Base-by-base conservation (phyloP, 2,329 filamentous ascomycete genomes). In the Ilyonectria mors-panacis region DNA sequence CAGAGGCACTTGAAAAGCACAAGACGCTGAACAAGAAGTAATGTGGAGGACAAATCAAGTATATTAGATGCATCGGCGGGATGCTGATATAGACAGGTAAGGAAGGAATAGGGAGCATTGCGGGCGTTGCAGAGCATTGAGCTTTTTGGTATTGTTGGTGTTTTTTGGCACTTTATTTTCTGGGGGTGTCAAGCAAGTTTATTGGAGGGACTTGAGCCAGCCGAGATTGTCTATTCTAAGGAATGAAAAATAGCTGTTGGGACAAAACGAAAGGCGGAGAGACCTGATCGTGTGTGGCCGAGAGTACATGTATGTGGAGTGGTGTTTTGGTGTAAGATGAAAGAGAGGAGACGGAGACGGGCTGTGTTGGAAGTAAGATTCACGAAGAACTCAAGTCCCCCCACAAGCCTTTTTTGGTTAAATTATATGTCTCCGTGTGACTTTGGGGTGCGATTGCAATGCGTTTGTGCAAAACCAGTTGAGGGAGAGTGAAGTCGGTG, bases 11-110 rank as follows among this genome's bases (percentile, higher is more conserved):
- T 75, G 87, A 89, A 78, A 80, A 84, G 69, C 79, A 88, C 74
- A 90, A 90, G 81, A 78, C 81, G 63, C 83, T 86, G 65, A 89
- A 89, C 74, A 89, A 89, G 78, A 84, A 78, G 75, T 79, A 78
- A 78, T 80, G 67, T 54, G 73, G 70, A 72, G 57, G 67, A 13
- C 44, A 19, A 51, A 63, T 33, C 47, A 59, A 67, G 69, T 76
- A 74, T 75, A 73, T 66, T 74, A 75, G 62, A 73, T 67, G 72
- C 72, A 68, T 59, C 59, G 37, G 47, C 28, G 23, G 13, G 44
- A 68, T 74, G 74, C 68, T 69, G 65, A 69, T 62, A 73, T 76
- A 77, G 75, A 73, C 73, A 74, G 71, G 68, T 71, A 75, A 73
- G 75, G 75, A 59, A 45, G 65, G 68, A 65, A 59, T 53, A 70